Conservation (phyloP, 139 green algal species). For the Chlorella vulgaris region DNA sequence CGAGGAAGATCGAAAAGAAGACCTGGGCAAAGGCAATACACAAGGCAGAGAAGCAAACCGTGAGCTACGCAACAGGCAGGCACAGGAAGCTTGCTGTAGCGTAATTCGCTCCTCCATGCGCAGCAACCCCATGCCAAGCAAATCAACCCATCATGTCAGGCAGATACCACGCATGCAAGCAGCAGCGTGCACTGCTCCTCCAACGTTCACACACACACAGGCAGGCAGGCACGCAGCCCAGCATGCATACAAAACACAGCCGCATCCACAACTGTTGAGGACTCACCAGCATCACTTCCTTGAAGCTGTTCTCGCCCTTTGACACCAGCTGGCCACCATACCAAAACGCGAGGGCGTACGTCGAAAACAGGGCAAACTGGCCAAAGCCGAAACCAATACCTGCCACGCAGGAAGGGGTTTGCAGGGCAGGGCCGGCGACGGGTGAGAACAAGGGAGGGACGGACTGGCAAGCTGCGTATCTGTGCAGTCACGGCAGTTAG, state of each 20-base stretch:
- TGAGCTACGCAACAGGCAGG: neutral
- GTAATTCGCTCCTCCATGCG: no score
- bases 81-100: neutral
- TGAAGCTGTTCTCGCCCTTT: constrained; percentile 55
- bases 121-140: no score
- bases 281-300: constrained; percentile 69
- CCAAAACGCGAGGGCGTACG: constrained; percentile 76
- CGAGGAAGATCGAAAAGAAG: constrained; percentile 81
- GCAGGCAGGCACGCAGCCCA: no score
- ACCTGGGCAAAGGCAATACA: constrained; percentile 33
- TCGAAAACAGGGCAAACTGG: constrained; percentile 69
- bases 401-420: no score
- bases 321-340: constrained; percentile 58
- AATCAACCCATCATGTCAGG: no score
- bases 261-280: neutral
- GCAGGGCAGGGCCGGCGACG: no score
- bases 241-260: no score
- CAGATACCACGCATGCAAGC: no score
- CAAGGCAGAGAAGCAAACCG: neutral
- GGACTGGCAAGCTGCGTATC: no score
- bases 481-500: no score
- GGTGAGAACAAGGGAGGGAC: no score
- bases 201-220: neutral
- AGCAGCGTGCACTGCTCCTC: no score
- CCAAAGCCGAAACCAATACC: constrained; percentile 62